phyloP scores from a whole-genome alignment of 768 basidiomycete genomes.

The Mycena rosella region DNA sequence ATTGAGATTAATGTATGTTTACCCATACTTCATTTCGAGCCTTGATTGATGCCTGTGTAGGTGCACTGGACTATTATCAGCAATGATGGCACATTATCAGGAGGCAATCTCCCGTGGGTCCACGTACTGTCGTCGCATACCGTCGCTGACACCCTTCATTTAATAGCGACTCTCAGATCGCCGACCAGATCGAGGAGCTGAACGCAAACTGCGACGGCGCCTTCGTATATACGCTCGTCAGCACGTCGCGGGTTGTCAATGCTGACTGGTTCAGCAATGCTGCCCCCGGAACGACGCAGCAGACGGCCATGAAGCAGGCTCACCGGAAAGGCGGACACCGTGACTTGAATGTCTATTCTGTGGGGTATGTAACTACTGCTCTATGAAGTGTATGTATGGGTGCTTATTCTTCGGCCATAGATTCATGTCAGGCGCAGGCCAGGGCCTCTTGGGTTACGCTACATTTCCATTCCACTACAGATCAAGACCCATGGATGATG shows the following conservation, averaged over 20 bases:
- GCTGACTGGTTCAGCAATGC: constrained; percentile 62
- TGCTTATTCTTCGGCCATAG: constrained; percentile 33
- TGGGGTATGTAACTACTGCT: constrained; percentile 52
- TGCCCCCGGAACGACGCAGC: constrained; percentile 49
- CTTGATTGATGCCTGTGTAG: constrained; percentile 14
- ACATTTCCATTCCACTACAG: constrained; percentile 60
- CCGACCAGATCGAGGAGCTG: constrained; percentile 56
- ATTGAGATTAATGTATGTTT: neutral
- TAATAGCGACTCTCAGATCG: constrained; percentile 55
- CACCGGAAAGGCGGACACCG: constrained; percentile 56
- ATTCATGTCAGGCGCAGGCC: constrained; percentile 40
- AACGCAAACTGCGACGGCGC: constrained; percentile 55
- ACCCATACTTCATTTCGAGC: neutral
- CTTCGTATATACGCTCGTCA: constrained; percentile 57
- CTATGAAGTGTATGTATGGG: neutral
- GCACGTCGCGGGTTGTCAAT: constrained; percentile 59
- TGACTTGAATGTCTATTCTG: constrained; percentile 65
- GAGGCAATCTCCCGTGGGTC: constrained; percentile 59
- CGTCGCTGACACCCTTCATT: neutral
- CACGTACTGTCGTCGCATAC: constrained; percentile 1
- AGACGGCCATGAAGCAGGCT: constrained; percentile 62
- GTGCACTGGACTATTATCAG: constrained; percentile 54
- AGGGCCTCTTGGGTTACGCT: constrained; percentile 61
- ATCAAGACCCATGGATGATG: constrained; percentile 55
- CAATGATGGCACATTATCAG: constrained; percentile 45